These are phyloP conservation scores for Entoloma clypeatum DNA, from an alignment of 1,284 basidiomycete genomes.

Conservation along the genomic window DNA sequence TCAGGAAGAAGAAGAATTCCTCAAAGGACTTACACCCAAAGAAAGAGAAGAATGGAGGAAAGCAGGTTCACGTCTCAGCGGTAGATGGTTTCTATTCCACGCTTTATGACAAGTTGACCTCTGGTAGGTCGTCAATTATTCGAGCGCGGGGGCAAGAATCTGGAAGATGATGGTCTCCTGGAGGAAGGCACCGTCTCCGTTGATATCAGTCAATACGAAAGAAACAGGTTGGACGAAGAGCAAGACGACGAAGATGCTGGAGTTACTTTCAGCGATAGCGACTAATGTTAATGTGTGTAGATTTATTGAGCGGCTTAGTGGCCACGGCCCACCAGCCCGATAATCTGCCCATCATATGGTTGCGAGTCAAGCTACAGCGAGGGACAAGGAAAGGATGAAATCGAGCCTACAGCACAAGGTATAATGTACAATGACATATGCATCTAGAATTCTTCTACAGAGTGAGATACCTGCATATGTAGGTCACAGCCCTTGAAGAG, in stretches of 20 bases:
- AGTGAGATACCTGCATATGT: too few relatives aligned
- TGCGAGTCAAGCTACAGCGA: too few relatives aligned
- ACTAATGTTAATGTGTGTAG: too few relatives aligned
- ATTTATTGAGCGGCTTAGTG: too few relatives aligned
- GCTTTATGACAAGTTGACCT: slow-evolving; percentile 13
- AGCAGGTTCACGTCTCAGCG: slow-evolving; percentile 60
- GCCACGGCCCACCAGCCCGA: too few relatives aligned
- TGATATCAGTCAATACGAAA: slow-evolving; percentile 83
- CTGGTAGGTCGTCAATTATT: slow-evolving; percentile 83
- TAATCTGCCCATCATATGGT: too few relatives aligned
- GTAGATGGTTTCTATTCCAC: slow-evolving; percentile 39
- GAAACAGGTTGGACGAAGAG: slow-evolving; percentile 49
- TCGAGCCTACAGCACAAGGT: too few relatives aligned
- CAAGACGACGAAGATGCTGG: slow-evolving; percentile 61
- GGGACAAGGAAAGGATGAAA: too few relatives aligned
- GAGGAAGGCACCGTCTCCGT: slow-evolving; percentile 85
- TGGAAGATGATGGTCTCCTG: slow-evolving; percentile 73
- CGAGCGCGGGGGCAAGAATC: slow-evolving; percentile 67
- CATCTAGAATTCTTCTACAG: too few relatives aligned
- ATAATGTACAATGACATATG: too few relatives aligned
- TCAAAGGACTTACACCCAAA: slow-evolving; percentile 74
- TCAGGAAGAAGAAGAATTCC: slow-evolving; percentile 78
- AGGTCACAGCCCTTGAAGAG: slow-evolving; percentile 39
- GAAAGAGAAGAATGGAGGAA: slow-evolving; percentile 88
- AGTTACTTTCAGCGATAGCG: slow-evolving; percentile 81